Evolutionary conservation across 768 basidiomycete species (phyloP).

Genomic region (Suillus americanus): DNA sequence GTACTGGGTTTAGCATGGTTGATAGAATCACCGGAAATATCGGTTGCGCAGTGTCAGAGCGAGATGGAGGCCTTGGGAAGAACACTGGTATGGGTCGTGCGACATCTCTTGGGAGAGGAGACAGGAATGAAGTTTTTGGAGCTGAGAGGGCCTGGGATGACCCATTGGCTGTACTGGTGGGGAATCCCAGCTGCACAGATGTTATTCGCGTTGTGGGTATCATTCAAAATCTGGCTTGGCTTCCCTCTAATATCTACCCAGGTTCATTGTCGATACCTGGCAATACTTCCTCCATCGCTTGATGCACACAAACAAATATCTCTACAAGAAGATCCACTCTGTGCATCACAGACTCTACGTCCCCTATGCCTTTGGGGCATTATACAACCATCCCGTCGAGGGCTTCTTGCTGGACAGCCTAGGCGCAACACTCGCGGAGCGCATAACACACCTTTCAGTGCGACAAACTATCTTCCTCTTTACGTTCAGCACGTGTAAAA

Average conservation of each 20-base stretch:
- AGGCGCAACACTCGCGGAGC: slow-evolving; percentile 78
- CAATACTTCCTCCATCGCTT: slow-evolving; percentile 94
- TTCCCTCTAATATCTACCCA: slow-evolving; percentile 27
- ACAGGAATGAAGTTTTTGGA: slow-evolving; percentile 37
- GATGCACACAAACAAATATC: slow-evolving; percentile 88
- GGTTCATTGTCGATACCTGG: slow-evolving; percentile 96
- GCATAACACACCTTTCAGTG: slow-evolving; percentile 61
- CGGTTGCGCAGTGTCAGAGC: slow-evolving; percentile 38
- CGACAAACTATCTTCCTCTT: slow-evolving; percentile 89
- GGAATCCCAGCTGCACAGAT: slow-evolving; percentile 74
- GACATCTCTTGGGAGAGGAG: slow-evolving; percentile 42
- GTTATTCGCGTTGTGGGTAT: slow-evolving; percentile 79
- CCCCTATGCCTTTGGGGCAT: slow-evolving; percentile 93
- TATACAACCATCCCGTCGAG: slow-evolving; percentile 97
- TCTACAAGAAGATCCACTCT: slow-evolving; percentile 91
- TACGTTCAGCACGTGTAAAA: slow-evolving; percentile 81
- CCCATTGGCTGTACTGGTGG: slow-evolving; percentile 91
- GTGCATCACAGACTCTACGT: slow-evolving; percentile 96
- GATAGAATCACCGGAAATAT: slow-evolving; percentile 37
- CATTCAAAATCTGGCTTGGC: background rate
- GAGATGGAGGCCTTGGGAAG: slow-evolving; percentile 42
- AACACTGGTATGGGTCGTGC: slow-evolving; percentile 39
- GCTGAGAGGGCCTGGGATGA: slow-evolving; percentile 39
- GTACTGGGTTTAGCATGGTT: slow-evolving; percentile 69
- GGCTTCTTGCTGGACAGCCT: slow-evolving; percentile 87